Evolutionary conservation across 75 land plant genomes (phyloP), one percentile per base, ranked within the genome.

Genomic region (Adiantum capillusveneris): DNA sequence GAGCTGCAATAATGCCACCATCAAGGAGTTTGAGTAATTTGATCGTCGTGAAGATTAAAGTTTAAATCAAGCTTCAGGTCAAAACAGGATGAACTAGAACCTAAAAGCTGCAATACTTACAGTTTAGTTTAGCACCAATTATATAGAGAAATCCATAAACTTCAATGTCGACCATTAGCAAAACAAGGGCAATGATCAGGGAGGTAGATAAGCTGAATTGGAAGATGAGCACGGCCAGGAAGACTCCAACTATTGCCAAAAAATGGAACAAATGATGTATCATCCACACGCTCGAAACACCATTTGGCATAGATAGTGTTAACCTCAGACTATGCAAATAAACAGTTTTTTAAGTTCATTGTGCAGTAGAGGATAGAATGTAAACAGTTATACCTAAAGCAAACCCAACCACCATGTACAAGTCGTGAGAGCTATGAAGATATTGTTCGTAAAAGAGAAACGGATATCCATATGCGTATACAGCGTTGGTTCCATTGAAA

Each of bases 361-460:
- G n/a, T n/a, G n/a, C n/a, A n/a, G n/a, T n/a, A n/a, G n/a, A n/a
- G n/a, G n/a, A n/a, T n/a, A n/a, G n/a, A n/a, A n/a, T n/a, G n/a
- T n/a, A n/a, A n/a, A n/a, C n/a, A 24, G 36, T 6, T 58, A 34
- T 56, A 76, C 75, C 70, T 39, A 76, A 56, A 19, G 79, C 70
- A 1, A 76, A 59, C 19, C 79, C 79, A 5, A 76, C 79, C 26
- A 76, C 75, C 18, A 56, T 57, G 29, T 73, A 44, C 42, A 76
- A 51, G 55, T 76, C 60, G 3, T 56, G 69, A 43, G 13, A 29
- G 70, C 75, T 76, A 45, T 76, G 79, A 30, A 76, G 77, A 34
- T 76, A 76, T 52, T 72, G 70, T 56, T 76, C 75, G 29, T 70
- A 73, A 49, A 65, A 73, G 22, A 76, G 79, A 39, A 59, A 76